Conservation (phyloP, 495 filamentous ascomycete genomes). For the Xylaria intraflava region DNA sequence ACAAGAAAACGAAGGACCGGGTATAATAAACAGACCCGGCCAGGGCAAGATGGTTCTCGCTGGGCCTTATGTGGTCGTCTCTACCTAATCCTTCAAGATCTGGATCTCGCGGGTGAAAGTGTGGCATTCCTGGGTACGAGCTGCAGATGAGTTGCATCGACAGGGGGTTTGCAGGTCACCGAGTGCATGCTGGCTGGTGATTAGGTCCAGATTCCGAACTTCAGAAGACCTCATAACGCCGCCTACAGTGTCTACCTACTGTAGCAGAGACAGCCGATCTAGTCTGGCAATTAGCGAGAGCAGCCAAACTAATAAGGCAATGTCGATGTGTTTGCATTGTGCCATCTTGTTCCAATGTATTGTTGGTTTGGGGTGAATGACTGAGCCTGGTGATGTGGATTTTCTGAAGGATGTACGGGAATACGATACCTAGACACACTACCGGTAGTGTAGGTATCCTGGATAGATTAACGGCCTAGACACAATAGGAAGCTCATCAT, state of each 20-base stretch:
- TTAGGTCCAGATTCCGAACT: not conserved
- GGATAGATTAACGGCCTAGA: too few relatives aligned
- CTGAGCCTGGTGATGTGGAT: too few relatives aligned
- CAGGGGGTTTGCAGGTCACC: not conserved
- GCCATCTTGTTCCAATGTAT: too few relatives aligned
- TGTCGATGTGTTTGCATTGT: too few relatives aligned
- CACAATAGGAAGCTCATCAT: too few relatives aligned
- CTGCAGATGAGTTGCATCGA: constrained; percentile 13
- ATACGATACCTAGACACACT: too few relatives aligned
- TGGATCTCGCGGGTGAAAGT: constrained; percentile 8
- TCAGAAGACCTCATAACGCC: not conserved
- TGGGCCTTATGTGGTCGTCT: not conserved
- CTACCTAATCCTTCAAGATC: constrained; percentile 8
- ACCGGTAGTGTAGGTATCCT: too few relatives aligned
- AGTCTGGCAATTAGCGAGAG: too few relatives aligned
- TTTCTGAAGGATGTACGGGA: not conserved
- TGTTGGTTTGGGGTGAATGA: too few relatives aligned
- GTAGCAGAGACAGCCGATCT: too few relatives aligned
- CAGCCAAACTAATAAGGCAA: too few relatives aligned
- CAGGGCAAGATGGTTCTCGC: not conserved
- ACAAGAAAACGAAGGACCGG: not conserved
- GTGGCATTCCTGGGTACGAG: constrained; percentile 4
- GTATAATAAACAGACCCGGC: not conserved
- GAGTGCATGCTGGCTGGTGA: not conserved
- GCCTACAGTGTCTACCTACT: too few relatives aligned